Conservation (phyloP, 2,329 filamentous ascomycete species). For the Trichoderma guizhouense region DNA sequence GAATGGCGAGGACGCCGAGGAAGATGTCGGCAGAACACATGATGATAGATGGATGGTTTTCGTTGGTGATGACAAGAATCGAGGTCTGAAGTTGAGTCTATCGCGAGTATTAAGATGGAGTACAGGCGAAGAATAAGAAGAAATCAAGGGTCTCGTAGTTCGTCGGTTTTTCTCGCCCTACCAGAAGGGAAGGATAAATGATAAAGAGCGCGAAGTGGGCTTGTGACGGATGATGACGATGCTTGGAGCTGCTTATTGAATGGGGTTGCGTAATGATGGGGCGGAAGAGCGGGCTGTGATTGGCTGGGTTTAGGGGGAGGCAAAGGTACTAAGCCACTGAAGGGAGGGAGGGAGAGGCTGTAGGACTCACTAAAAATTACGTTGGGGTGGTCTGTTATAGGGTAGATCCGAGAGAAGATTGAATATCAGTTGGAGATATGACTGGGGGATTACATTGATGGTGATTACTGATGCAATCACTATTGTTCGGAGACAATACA, state of each 20-base stretch:
- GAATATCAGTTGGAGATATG: not conserved
- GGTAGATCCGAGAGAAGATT: not conserved
- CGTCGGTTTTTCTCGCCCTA: not conserved
- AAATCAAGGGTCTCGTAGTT: not conserved
- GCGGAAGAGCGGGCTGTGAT: not conserved
- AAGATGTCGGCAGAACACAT: conserved; percentile 63
- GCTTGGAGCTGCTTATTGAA: conserved; percentile 4
- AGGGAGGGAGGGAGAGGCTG: not conserved
- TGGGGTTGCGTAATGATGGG: conserved; percentile 19
- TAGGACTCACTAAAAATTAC: not conserved
- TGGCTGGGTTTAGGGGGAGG: not conserved
- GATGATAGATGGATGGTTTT: conserved; percentile 13
- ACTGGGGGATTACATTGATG: not conserved
- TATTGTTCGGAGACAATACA: fast-evolving
- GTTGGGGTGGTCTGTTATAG: not conserved
- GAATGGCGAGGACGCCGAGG: conserved; percentile 41
- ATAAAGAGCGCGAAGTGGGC: conserved; percentile 9
- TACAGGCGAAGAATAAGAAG: not conserved
- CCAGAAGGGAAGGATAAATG: conserved; percentile 1
- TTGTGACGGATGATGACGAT: conserved; percentile 16
- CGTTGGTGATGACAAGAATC: not conserved
- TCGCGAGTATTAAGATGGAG: not conserved
- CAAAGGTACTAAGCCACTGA: not conserved
- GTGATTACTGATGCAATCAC: fast-evolving
- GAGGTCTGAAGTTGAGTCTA: not conserved